A percentile compares a stretch with the other conserved stretches of the same genome.
Evolutionary conservation across 257 asterid species (phyloP).

Genomic region (Fraxinus anomala): DNA sequence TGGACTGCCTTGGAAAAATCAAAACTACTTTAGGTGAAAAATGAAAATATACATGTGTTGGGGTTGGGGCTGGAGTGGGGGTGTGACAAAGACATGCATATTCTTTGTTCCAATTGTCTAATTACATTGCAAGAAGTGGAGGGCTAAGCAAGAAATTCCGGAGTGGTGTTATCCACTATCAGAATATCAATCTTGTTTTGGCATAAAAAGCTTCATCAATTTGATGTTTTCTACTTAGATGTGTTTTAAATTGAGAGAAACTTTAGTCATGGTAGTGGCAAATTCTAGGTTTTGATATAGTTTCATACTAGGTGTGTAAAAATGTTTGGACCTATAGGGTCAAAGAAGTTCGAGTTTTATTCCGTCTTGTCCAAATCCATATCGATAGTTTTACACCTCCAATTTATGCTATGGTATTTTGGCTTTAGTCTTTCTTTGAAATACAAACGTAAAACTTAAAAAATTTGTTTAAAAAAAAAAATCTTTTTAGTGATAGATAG

Average conservation of each 20-base stretch:
- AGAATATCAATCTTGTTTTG: constrained; percentile 2
- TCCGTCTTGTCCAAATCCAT: too few species aligned
- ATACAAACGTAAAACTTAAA: too few species aligned
- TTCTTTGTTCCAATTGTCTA: constrained; percentile 5
- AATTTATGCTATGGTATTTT: too few species aligned
- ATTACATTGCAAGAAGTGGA: constrained; percentile 1
- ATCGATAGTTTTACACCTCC: too few species aligned
- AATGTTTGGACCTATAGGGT: neutral
- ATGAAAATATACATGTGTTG: neutral
- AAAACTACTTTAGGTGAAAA: neutral
- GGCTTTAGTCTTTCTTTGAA: too few species aligned
- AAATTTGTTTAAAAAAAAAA: too few species aligned
- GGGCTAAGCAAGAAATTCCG: constrained; percentile 37
- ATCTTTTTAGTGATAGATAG: too few species aligned
- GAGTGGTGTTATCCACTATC: constrained; percentile 56
- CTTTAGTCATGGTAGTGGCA: neutral
- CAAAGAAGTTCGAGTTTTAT: too few species aligned
- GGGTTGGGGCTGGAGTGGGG: neutral
- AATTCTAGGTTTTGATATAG: neutral
- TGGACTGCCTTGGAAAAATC: constrained; percentile 22
- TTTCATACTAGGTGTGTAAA: neutral
- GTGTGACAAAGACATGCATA: neutral
- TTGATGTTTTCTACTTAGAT: neutral
- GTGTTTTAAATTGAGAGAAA: neutral
- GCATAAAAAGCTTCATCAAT: neutral